phyloP scores from a whole-genome alignment of 2,329 filamentous ascomycete species.

The Furcasterigmium furcatum region DNA sequence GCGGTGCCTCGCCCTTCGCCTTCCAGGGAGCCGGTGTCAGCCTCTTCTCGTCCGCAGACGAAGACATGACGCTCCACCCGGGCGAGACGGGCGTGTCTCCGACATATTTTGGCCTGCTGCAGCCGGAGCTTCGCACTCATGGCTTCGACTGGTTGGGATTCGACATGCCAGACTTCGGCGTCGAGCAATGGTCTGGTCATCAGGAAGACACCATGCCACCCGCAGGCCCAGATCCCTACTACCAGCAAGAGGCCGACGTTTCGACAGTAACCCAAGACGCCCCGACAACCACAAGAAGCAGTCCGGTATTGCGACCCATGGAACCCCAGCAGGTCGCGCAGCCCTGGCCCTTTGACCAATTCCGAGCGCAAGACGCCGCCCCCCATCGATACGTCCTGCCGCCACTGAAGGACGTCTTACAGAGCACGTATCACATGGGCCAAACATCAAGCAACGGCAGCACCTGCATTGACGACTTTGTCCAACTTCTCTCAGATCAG shows the following conservation, averaged over 20 bases:
- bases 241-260: too few species aligned
- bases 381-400: slow-evolving; percentile 12
- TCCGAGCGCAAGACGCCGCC: slow-evolving; percentile 5
- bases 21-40: not conserved
- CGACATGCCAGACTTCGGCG: slow-evolving; percentile 9
- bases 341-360: slow-evolving; percentile 17
- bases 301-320: not conserved
- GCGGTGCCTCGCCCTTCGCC: not conserved
- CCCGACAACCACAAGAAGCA: not conserved
- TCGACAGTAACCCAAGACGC: too few species aligned
- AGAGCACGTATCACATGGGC: slow-evolving; percentile 5
- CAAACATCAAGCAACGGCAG: not conserved
- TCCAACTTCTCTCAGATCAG: slow-evolving; percentile 18
- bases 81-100: not conserved
- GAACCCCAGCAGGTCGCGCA: slow-evolving; percentile 5
- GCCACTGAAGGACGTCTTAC: slow-evolving; percentile 16
- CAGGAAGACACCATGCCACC: not conserved
- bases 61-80: not conserved
- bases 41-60: not conserved
- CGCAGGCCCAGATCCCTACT: too few species aligned
- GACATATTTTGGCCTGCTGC: not conserved
- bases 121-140: slow-evolving; percentile 11
- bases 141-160: slow-evolving; percentile 19
- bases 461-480: slow-evolving; percentile 12
- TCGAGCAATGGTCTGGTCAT: slow-evolving; percentile 1